These are phyloP conservation scores for Cucumis sativus DNA, from an alignment of 306 rosid species.

Conservation along the genomic window DNA sequence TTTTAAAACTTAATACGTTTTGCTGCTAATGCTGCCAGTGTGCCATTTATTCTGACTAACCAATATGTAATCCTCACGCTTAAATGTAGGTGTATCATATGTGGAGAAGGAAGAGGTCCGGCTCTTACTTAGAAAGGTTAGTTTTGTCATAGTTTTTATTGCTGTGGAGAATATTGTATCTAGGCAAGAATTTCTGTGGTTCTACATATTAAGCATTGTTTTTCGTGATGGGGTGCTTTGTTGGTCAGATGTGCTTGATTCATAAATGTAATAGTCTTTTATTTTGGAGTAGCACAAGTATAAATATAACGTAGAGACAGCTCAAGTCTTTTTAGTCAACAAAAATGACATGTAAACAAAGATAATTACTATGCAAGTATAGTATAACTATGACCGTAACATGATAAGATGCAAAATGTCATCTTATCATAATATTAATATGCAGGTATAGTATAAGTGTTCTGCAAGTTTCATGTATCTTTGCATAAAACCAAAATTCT, in stretches of 20 bases:
- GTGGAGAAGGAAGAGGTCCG: constrained; percentile 98
- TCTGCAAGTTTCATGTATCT: background rate
- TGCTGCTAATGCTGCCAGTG: background rate
- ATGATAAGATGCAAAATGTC: background rate
- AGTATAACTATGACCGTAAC: background rate
- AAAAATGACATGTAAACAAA: background rate
- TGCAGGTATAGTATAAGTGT: background rate
- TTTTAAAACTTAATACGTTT: background rate
- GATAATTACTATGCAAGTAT: background rate
- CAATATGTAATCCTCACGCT: constrained; percentile 20
- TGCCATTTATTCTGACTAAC: background rate
- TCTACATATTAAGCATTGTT: background rate
- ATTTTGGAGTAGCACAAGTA: constrained; percentile 3
- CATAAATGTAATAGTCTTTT: background rate
- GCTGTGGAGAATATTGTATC: background rate
- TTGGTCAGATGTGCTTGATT: background rate
- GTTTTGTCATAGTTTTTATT: constrained; percentile 11
- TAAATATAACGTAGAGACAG: background rate
- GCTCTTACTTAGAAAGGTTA: constrained; percentile 81
- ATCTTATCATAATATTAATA: background rate
- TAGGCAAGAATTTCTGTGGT: background rate
- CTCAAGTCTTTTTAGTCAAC: background rate
- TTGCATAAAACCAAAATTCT: background rate
- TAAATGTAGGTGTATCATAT: constrained; percentile 70
- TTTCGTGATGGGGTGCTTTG: background rate